These are phyloP conservation scores for Ajuga chamaepitys DNA, from an alignment of 257 asterid species.

Conservation along the genomic window DNA sequence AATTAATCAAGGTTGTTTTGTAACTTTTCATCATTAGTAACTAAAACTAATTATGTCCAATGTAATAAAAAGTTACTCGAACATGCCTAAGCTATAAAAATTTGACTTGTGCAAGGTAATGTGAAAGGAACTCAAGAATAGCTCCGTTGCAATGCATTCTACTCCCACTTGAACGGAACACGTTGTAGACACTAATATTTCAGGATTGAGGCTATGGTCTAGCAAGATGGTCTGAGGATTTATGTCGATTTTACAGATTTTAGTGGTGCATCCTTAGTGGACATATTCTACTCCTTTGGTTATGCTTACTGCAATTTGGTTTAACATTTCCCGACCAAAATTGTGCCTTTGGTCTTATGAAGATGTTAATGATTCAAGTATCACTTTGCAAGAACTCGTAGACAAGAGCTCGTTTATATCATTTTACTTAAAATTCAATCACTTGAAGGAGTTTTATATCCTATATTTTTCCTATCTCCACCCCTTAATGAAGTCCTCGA, in stretches of 20 bases:
- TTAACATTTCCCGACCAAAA: constrained; percentile 19
- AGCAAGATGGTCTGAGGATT: constrained; percentile 26
- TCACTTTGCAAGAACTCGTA: constrained; percentile 24
- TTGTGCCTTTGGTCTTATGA: background rate
- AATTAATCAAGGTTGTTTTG: too few relatives aligned
- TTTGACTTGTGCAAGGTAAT: constrained; percentile 13
- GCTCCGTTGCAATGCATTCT: constrained; percentile 39
- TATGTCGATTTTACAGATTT: constrained; percentile 16
- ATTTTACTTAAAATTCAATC: constrained; percentile 16
- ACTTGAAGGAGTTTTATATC: constrained; percentile 11
- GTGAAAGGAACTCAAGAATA: background rate
- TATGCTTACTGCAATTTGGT: constrained; percentile 18
- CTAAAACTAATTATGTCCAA: too few relatives aligned
- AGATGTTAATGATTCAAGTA: background rate
- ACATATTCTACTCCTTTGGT: constrained; percentile 29
- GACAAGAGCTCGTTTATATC: constrained; percentile 20
- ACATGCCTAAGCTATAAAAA: constrained; percentile 23
- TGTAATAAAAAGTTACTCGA: too few relatives aligned
- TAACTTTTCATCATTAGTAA: too few relatives aligned
- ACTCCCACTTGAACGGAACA: constrained; percentile 31
- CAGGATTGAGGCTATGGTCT: constrained; percentile 23
- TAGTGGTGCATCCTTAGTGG: constrained; percentile 12
- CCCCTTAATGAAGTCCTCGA: constrained; percentile 18
- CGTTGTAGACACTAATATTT: constrained; percentile 23
- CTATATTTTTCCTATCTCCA: constrained; percentile 18